Base-by-base conservation (phyloP, 768 basidiomycete genomes). In the Neoboletus magnificus region DNA sequence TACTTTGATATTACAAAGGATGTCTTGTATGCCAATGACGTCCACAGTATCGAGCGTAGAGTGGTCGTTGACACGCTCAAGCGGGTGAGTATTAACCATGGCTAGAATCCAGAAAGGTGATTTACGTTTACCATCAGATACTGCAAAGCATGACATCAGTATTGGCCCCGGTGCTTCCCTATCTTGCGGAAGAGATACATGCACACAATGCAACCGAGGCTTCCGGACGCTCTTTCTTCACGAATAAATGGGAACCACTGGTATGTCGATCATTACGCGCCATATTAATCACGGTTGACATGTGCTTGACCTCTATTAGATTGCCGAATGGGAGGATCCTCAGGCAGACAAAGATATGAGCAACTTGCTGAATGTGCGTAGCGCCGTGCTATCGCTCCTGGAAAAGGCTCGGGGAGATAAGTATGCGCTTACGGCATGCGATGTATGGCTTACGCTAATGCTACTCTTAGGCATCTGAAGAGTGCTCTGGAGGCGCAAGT, bases 1-100 rank as follows among this genome's bases (percentile, higher is more conserved):
- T 98, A 98, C 71, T 91, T 98, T 59, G 93, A 95, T 64, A 85
- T 91, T 47, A 90, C 85, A 33, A 97, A 97, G 69, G 96, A 98
- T 69, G 80, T 81, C 43, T 73, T 99, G 11, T 98, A 99, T 65
- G 90, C 91, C 33, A 79, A 90, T 62, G 66, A 73, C 10, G 52
- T 72, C 3, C 62, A 76, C 22, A 80, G 81, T 55, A 61, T 69
- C 3, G 77, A 83, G 40, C 84, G 96, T 15, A 77, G 82, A 47
- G 81, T 81, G 1, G 79, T 90, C 15, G 69, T 93, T 8, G 83
- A 86, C 5, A 87, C 90, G 2, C 75, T 97, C 13, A 79, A 84
- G 55, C 79, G 86, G 66, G 93, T 91, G 42, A 59, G 76, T 32
- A 5, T 8, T 10, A 2, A 15, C 12, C 9, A 18, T n/a, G 4